These are phyloP conservation scores for Gracilaria vermiculophylla DNA, from an alignment of 23 red algal species.

Conservation along the genomic window DNA sequence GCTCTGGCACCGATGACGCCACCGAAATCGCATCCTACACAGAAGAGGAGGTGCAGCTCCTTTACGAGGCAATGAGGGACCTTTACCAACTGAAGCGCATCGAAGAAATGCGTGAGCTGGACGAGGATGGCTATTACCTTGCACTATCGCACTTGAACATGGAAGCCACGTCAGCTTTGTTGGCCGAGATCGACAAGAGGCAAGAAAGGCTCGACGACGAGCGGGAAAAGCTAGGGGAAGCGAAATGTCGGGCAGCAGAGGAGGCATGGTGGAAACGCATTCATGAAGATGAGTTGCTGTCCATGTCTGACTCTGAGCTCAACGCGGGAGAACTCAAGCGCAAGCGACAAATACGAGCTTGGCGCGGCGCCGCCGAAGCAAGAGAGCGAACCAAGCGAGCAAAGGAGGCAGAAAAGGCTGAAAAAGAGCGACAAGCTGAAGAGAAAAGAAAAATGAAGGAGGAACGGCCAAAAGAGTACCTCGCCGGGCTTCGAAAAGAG, in stretches of 20 bases:
- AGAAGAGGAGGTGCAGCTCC: constrained; percentile 52
- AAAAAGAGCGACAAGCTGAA: constrained; percentile 35
- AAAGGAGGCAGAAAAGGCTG: constrained; percentile 54
- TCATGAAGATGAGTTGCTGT: constrained; percentile 74
- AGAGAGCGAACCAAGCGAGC: constrained; percentile 45
- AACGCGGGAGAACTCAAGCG: constrained; percentile 57
- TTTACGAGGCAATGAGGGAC: constrained; percentile 23
- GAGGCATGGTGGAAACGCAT: constrained; percentile 35
- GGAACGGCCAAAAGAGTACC: constrained; percentile 60
- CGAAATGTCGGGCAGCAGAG: constrained; percentile 33
- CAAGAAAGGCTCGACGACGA: constrained; percentile 41
- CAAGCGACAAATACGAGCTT: constrained; percentile 58
- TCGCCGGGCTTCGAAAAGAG: constrained; percentile 53
- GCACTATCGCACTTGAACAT: constrained; percentile 2
- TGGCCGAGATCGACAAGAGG: constrained; percentile 51
- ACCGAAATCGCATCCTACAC: constrained; percentile 40
- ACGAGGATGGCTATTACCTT: constrained; percentile 72
- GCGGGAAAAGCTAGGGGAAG: constrained; percentile 40
- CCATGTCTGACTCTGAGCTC: constrained; percentile 70
- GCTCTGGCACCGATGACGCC: constrained; percentile 45
- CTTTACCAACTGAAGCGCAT: constrained; percentile 51
- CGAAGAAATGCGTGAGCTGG: constrained; percentile 44
- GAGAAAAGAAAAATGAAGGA: constrained; percentile 26
- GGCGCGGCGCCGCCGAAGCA: constrained; percentile 71
- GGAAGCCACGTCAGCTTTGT: constrained; percentile 12